Evolutionary conservation across 305 asterid species (phyloP), one percentile per base, ranked within the genome.

Genomic region (Euphrasia arctica): DNA sequence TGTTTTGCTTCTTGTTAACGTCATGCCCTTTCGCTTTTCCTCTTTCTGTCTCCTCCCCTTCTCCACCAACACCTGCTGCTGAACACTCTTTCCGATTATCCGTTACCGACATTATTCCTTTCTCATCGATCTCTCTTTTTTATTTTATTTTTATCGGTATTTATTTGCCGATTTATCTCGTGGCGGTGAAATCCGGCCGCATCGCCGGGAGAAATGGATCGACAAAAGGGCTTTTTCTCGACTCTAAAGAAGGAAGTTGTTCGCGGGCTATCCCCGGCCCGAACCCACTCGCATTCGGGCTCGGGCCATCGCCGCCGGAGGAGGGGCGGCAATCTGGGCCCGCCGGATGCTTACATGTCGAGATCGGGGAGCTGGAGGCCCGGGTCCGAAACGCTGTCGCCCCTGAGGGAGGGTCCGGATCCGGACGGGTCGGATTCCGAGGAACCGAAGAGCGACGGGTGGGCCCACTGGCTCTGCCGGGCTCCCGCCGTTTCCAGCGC

Each of bases 321-420:
- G 72, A 78, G 82, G 12, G 73, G 87, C 2, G 43, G 65, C 4
- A 49, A 69, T n/a, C 64, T 50, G 36, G 71, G 63, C 69, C 82
- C 67, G 3, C 69, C 79, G 43, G 77, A 63, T 47, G 60, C 60
- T 74, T 62, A n/a, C 70, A 66, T 39, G 15, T 75, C 86, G 78
- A 88, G 92, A 85, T 84, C 95, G 74, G 87, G 87, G 12, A 85
- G 89, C 62, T 66, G 78, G 62, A 79, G 95, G 72, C 86, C 94
- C 0, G 95, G 68, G 32, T 65, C 43, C 27, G 80, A 91, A 71
- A 74, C 91, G 1, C 82, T 91, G 9, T 80, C 98, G 58, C 96
- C 96, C 41, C 57, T 91, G n/a, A 77, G 82, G 70, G 98, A 91
- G 68, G 96, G 98, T n/a, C 98, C 96, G 80, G 96, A 88, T 80